Conservation (phyloP, 768 basidiomycete species). For the Lactarius vividus region DNA sequence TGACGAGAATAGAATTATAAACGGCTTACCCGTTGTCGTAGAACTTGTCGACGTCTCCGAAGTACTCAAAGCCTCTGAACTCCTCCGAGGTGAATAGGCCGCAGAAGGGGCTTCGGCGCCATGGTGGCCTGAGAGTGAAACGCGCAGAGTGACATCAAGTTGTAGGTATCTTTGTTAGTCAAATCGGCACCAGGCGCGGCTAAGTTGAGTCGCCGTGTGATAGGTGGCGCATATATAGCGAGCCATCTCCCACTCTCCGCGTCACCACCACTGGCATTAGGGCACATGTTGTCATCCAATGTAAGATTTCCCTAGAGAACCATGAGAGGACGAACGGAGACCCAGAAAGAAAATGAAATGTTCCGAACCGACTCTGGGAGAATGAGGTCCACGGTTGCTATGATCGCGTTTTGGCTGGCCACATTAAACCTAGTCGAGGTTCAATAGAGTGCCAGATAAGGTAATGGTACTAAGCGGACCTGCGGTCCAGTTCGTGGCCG, state of each 20-base stretch:
- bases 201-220: constrained; percentile 56
- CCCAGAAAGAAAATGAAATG: constrained; percentile 1
- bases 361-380: constrained; percentile 52
- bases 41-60: constrained; percentile 71
- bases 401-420: constrained; percentile 47
- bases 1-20: background rate
- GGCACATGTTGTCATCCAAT: constrained; percentile 64
- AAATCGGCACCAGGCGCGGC: constrained; percentile 64
- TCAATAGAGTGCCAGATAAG: background rate
- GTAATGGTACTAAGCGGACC: constrained; percentile 39
- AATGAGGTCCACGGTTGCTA: constrained; percentile 53
- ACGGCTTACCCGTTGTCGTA: constrained; percentile 65
- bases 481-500: constrained; percentile 67
- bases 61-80: constrained; percentile 66
- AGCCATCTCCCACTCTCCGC: constrained; percentile 53
- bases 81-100: constrained; percentile 62
- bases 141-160: constrained; percentile 71
- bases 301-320: constrained; percentile 52
- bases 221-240: constrained; percentile 49
- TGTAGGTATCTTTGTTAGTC: constrained; percentile 49
- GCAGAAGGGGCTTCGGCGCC: constrained; percentile 66
- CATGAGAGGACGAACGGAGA: background rate
- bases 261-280: constrained; percentile 47
- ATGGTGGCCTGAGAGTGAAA: constrained; percentile 69
- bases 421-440: constrained; percentile 51